Base-by-base conservation (phyloP, 2,329 filamentous ascomycete species). In the Raffaelea ambrosiae region DNA sequence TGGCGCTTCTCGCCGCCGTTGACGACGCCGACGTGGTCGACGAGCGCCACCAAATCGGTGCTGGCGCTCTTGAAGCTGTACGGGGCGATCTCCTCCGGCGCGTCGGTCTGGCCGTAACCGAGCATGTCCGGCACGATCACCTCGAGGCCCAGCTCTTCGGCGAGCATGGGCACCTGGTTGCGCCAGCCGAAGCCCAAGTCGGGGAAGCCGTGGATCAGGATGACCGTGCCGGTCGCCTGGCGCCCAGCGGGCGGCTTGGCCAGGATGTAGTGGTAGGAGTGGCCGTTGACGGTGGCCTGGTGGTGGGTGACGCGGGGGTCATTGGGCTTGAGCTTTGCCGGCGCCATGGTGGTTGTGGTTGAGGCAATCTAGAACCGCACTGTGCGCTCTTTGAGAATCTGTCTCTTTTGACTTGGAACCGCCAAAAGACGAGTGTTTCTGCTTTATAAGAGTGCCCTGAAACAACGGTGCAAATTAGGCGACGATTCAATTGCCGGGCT, bases 181-280 rank as follows among this genome's bases (percentile, higher is more conserved):
- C 90, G 83, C 91, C 91, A 97, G 60, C 85, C 88, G 60, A 89
- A 81, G 9, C 80, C 79, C 18, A 93, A 66, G 65, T 95, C 89
- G 1, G 90, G 90, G 67, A 83, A 94, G 55, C 90, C 90, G 65
- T 89, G 85, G 59, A 86, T 50, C 11, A 76, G 67, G 9, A 66
- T 45, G 38, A 61, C 53, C 18, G 63, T 66, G 44, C 50, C 53
- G 33, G 49, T 58, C n/a, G 36, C 11, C n/a, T 55, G 44, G 47
- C 65, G 60, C 40, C 63, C 60, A 56, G 63, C 54, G 2, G 79
- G 74, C 55, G 76, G 69, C 21, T 5, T 5, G 40, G 71, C 73
- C 26, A 81, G 63, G 49, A 81, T 69, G 61, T 83, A 84, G 58
- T 73, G 78, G 68, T 93, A 95, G 31, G 72, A 86, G 57, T 77